Evolutionary conservation across 2,329 filamentous ascomycete species (phyloP).

Genomic region (Colletotrichum phormii): DNA sequence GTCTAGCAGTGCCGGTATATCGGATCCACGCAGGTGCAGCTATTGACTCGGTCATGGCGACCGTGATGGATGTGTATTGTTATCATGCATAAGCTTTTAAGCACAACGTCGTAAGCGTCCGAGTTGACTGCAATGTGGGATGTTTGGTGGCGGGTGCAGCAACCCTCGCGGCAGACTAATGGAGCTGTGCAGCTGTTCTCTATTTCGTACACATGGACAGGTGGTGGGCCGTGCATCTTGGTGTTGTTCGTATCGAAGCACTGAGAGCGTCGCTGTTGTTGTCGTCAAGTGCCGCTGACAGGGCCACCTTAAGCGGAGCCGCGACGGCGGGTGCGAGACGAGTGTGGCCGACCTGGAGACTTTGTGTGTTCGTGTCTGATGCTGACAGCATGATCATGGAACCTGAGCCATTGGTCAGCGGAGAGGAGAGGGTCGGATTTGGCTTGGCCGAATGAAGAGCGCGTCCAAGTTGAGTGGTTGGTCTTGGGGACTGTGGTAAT

Average conservation of each 20-base stretch:
- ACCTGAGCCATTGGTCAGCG: not conserved
- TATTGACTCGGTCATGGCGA: not conserved
- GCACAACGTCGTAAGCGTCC: not conserved
- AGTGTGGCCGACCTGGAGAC: not conserved
- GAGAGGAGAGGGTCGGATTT: constrained; percentile 1
- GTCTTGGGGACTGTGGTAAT: no score
- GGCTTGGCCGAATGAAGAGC: constrained; percentile 8
- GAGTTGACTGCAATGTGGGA: not conserved
- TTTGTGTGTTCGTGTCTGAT: not conserved
- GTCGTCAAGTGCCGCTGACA: not conserved
- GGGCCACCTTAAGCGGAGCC: not conserved
- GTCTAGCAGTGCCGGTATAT: not conserved
- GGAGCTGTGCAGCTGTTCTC: not conserved
- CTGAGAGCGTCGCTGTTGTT: not conserved
- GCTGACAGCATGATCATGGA: constrained; percentile 1
- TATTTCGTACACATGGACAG: not conserved
- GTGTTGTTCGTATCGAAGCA: constrained; percentile 5
- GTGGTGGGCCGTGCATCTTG: not conserved
- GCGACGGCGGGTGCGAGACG: not conserved
- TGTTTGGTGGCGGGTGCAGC: constrained; percentile 1
- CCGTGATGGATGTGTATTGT: no score
- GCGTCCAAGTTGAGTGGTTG: not conserved
- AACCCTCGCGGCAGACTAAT: not conserved
- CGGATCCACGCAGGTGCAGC: not conserved
- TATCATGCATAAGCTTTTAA: constrained; percentile 10